Base-by-base conservation (phyloP, 1,284 basidiomycete species). In the Salmacisia buchloeana region DNA sequence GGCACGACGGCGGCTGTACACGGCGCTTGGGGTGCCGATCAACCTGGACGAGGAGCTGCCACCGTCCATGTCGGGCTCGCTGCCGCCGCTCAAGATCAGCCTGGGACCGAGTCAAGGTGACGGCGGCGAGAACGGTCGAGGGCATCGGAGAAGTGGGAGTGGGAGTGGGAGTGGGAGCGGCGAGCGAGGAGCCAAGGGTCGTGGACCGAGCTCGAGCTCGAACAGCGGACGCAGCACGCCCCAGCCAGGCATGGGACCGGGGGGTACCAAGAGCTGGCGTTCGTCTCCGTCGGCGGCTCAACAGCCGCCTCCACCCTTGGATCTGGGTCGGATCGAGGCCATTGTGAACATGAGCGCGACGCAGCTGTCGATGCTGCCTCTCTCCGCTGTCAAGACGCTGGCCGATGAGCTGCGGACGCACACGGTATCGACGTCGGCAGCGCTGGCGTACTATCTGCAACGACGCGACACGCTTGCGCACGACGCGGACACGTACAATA, bases 401-500 rank as follows among this genome's bases (percentile, higher is more conserved):
- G 25, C 49, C 27, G 12, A 27, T 31, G 49, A 54, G 27, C 49
- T 54, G 18, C 49, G 29, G 15, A 31, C 49, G 15, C 49, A 54
- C 29, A 54, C 49, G 5, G 25, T 31, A 31, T 29, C 49, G 33
- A 58, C 56, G 12, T 58, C 56, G 9, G 34, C 56, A 31, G 15
- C 18, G n/a, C 58, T 59, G 12, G 38, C 58, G 25, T 33, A 43
- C 41, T 59, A 34, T 10, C 58, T 59, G 4, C 29, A 41, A 21
- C 23, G 27, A 21, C 35, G 39, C 12, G 58, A 59, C 29, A 39
- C 58, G 23, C 58, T 43, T 1, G 58, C 58, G 6, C 4, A 7
- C 18, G 58, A 59, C 27, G 36, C 58, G 39, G 58, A 59, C 4
- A 31, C 58, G 58, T 59, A 59, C 38, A 43, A 59, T 27, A 31